These are phyloP conservation scores for Tylopilus cervinicoccineus DNA, from an alignment of 768 basidiomycete species.

Conservation along the genomic window DNA sequence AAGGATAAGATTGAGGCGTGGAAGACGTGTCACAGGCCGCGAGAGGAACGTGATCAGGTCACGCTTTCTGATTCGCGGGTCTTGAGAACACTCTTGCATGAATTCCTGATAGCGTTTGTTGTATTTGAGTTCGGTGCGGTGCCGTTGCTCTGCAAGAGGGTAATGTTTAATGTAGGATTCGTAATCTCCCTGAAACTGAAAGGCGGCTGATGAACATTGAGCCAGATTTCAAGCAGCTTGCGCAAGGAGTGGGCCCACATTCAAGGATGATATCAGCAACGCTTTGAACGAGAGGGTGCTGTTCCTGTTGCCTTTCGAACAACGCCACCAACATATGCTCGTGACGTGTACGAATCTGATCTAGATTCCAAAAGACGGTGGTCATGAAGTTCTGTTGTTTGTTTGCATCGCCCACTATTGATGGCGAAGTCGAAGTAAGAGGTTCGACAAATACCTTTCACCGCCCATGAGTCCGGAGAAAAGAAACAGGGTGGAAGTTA, in stretches of 20 bases:
- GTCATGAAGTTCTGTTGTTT: constrained; percentile 62
- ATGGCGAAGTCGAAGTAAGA: constrained; percentile 55
- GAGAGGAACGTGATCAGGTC: constrained; percentile 81
- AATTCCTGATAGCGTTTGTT: constrained; percentile 69
- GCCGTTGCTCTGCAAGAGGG: constrained; percentile 77
- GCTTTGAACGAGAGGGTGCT: constrained; percentile 78
- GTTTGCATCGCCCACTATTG: constrained; percentile 53
- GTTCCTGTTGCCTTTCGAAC: constrained; percentile 78
- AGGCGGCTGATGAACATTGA: constrained; percentile 27
- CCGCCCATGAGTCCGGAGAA: constrained; percentile 2
- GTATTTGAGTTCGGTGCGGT: constrained; percentile 68
- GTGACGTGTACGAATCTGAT: constrained; percentile 64
- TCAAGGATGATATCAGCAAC: constrained; percentile 85
- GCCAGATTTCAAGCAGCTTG: constrained; percentile 3
- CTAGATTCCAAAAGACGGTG: constrained; percentile 83
- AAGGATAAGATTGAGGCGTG: constrained; percentile 70
- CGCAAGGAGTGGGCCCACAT: constrained; percentile 39
- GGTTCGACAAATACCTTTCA: constrained; percentile 72
- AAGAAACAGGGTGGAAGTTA: background rate
- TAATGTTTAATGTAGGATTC: constrained; percentile 87
- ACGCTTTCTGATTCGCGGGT: constrained; percentile 67
- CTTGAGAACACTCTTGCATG: constrained; percentile 54
- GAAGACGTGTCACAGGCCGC: constrained; percentile 85
- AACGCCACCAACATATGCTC: constrained; percentile 65
- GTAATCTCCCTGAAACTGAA: constrained; percentile 58